Base-by-base conservation (phyloP, 2,329 filamentous ascomycete species). In the Alternaria viburni region DNA sequence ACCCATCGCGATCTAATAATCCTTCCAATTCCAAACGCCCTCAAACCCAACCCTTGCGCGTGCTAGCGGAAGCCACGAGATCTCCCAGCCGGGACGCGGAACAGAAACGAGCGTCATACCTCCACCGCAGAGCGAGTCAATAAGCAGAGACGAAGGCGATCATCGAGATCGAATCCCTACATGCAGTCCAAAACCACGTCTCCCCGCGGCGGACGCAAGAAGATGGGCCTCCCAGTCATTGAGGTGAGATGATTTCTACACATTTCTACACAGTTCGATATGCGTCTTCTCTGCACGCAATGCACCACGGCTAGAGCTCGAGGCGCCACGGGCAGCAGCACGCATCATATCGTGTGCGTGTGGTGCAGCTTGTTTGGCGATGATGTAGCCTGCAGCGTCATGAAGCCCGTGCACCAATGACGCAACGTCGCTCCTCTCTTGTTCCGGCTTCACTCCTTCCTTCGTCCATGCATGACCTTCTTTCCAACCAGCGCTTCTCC, bases 191-290 rank as follows among this genome's bases (percentile, higher is more conserved):
- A 64, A 41, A 66, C 45, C 62, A 66, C 63, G 26, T 56, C 64
- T 6, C 66, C 63, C 19, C 65, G 65, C 32, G 55, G 59, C 47
- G 62, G 68, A 50, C 66, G 68, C 51, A 71, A 66, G 63, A 69
- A 64, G 60, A 76, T 66, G 66, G 76, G 74, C 70, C 57, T 51
- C 19, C 68, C 76, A 6, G 72, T 78, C 1, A 78, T 79, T 9
- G 76, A 78, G 75, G 77, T 79, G 67, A 74, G 77, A 63, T 23
- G 7, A 10, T 41, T 55, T 41, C 30, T 0, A 41, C 1, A 10
- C 9, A 10, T 10, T 41, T 17, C 36, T 36, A 36, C 32, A 36
- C 32, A 36, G 0, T 36, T 36, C 15, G 36, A 41, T 17, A 2
- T 10, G 9, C 8, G 17, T 41, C 23, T 28, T n/a, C 5, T 15